Evolutionary conservation across 2,329 filamentous ascomycete species (phyloP), one percentile per base, ranked within the genome.

Genomic region (Niveomyces coronatus): DNA sequence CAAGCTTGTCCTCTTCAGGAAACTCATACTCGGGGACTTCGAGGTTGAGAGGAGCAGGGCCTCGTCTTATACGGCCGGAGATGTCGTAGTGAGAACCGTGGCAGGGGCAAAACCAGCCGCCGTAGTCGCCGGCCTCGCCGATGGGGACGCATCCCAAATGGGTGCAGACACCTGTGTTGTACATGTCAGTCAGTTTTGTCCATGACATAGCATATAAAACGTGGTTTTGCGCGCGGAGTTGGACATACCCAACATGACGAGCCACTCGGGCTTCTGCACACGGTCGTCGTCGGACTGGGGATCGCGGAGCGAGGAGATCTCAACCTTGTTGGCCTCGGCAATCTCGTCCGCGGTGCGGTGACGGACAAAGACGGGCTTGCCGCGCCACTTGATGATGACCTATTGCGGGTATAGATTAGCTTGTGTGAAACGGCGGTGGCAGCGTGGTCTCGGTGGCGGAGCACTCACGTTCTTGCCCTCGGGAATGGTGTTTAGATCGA

Each of bases 31-130:
- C 63, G 50, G 89, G 91, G 51, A 96, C 79, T 72, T 96, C 91
- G 60, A 98, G 79, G 76, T 98, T 98, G 58, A 98, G 78, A 50
- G 91, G 91, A 45, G 91, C 91, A 47, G 91, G 91, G 50, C 91
- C 91, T 77, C 85, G 95, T 73, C 91, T 82, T 76, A 94, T 85
- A 68, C 91, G 87, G 64, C 91, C 91, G 48, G 88, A 96, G 65
- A 98, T 96, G 64, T 98, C 91, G 79, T 98, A 98, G 76, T 98
- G 91, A 53, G 88, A 95, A 66, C 91, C 91, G 78, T 98, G 91
- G 84, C 91, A 98, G 50, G 91, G 91, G 75, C 91, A 98, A 83
- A 98, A 98, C 91, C 91, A 98, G 61, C 91, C 91, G 62, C 91
- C 91, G 58, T 73, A 98, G 68, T 98, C 93, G 64, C 91, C 91